A percentile compares a stretch with the other conserved stretches of the same genome.
phyloP scores from a whole-genome alignment of 148 eudicot genomes.

The Cornus controversa region DNA sequence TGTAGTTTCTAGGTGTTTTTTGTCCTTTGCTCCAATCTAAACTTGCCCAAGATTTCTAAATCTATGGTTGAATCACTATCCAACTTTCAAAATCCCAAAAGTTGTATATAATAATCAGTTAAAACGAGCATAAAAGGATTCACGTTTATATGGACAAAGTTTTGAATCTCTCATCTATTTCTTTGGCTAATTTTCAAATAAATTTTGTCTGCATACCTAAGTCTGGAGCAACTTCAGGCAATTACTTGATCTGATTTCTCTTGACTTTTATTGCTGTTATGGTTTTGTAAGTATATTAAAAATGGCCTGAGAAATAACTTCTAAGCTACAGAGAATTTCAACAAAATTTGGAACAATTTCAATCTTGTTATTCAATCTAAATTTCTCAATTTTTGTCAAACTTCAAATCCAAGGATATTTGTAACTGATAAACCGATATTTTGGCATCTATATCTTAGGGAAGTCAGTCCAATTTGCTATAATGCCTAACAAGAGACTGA shows the following conservation, averaged over 20 bases:
- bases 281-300: too few relatives aligned
- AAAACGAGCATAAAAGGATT: background rate
- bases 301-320: too few relatives aligned
- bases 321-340: background rate
- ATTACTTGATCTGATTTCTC: too few relatives aligned
- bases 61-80: background rate
- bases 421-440: background rate
- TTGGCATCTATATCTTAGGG: background rate
- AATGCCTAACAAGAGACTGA: background rate
- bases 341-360: background rate
- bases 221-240: too few relatives aligned
- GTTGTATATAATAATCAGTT: too few relatives aligned
- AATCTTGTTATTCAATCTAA: background rate
- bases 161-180: too few relatives aligned
- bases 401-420: background rate
- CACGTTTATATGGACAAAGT: too few relatives aligned
- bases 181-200: too few relatives aligned
- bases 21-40: background rate
- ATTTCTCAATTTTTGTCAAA: background rate
- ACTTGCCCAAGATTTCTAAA: background rate
- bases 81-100: background rate
- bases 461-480: background rate
- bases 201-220: too few relatives aligned
- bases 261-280: too few relatives aligned
- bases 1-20: background rate